Base-by-base conservation (phyloP, 2,329 filamentous ascomycete genomes). In the Aspergillus quadricinctus region DNA sequence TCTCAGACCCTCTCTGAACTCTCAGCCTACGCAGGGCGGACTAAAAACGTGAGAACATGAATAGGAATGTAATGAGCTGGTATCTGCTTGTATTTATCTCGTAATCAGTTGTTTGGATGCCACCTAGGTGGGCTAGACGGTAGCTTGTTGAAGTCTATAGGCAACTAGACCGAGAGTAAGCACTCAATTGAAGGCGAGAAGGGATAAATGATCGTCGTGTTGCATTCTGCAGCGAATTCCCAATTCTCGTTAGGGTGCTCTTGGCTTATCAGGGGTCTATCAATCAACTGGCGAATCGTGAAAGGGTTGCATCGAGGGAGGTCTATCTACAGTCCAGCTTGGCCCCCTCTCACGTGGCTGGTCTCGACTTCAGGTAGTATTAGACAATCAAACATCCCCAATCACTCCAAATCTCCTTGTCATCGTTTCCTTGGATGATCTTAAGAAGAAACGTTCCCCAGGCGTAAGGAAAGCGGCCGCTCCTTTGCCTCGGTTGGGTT, bases 41-140 rank as follows among this genome's bases (percentile, higher is more conserved):
- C 81, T 83, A 83, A 80, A 78, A 79, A 79, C 77, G 76, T 65
- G 79, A 79, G 75, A 73, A 83, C 78, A 82, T 71, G 11, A n/a
- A 31, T 14, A 21, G 52, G 35, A 48, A 19, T 11, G 19, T 17
- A 45, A n/a, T 4, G 25, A 48, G 21, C 29, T 43, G 46, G 40
- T 17, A 23, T 35, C 21, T n/a, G 25, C 40, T 27, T 45, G 31
- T 37, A 17, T 37, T 7, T 37, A 17, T 17, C 31, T 37, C 31
- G 11, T 37, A 37, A 37, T 17, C 7, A 37, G 31, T 17, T 37
- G 31, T 17, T 17, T 37, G 2, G 14, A 17, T 17, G 14, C 14
- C 31, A 14, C 5, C 14, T n/a, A 37, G 14, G 5, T 37, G 14
- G 31, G 31, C 6, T 17, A 17, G 31, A 17, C 14, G 5, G 31